A percentile compares a stretch with the other conserved stretches of the same genome.
Conservation (phyloP, 352 stramenopile species). For the Globisporangium recalcitrans region DNA sequence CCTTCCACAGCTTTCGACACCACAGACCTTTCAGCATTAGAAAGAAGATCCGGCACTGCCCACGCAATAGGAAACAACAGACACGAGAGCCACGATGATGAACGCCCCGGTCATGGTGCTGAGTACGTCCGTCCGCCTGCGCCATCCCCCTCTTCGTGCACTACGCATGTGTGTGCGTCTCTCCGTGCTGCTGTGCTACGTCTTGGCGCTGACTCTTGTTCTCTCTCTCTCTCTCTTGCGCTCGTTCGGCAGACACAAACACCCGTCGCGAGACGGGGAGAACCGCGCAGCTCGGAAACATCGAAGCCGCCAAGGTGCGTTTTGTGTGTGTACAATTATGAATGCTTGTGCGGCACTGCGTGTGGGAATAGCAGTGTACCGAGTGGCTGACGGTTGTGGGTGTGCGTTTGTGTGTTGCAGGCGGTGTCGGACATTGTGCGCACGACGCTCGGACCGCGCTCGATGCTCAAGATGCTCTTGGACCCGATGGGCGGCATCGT, state of each 20-base stretch:
- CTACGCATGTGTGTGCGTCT: neutral
- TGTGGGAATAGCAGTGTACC: neutral
- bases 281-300: slow-evolving; percentile 98
- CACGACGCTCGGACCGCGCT: slow-evolving; percentile 97
- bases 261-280: slow-evolving; percentile 97
- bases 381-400: neutral
- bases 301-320: slow-evolving; percentile 91
- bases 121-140: slow-evolving; percentile 68
- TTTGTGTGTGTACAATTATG: no score
- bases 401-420: slow-evolving; percentile 21
- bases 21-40: slow-evolving; percentile 8
- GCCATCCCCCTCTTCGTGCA: neutral
- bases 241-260: slow-evolving; percentile 91
- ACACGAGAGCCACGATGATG: slow-evolving; percentile 63
- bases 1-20: slow-evolving; percentile 10
- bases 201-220: neutral
- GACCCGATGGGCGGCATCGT: slow-evolving; percentile 99
- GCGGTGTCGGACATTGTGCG: slow-evolving; percentile 98
- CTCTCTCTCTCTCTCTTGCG: neutral
- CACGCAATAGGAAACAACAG: neutral
- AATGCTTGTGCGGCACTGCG: no score
- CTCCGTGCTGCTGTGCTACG: neutral
- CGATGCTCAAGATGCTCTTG: slow-evolving; percentile 99
- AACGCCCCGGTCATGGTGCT: slow-evolving; percentile 94
- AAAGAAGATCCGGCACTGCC: slow-evolving; percentile 16